A percentile compares a stretch with the other conserved stretches of the same genome.
These are phyloP conservation scores for Mimosa pudica DNA, from an alignment of 306 rosid genomes.

Conservation along the genomic window DNA sequence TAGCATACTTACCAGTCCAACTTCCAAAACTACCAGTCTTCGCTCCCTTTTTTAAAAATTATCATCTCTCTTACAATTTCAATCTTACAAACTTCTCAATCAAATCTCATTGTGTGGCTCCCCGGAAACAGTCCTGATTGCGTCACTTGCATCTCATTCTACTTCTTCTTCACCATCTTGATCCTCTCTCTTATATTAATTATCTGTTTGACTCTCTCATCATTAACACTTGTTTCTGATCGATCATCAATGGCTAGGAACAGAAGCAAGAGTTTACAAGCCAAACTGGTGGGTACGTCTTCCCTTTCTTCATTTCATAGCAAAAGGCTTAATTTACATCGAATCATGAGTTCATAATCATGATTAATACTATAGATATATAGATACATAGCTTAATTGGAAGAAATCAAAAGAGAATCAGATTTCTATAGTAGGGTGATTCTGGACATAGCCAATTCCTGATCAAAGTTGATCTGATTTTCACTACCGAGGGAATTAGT, in stretches of 20 bases:
- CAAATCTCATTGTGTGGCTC: conserved; percentile 13
- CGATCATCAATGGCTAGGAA: conserved; percentile 56
- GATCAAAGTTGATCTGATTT: not conserved
- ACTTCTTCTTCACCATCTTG: not conserved
- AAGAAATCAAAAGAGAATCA: not conserved
- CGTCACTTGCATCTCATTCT: not conserved
- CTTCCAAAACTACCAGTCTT: conserved; percentile 63
- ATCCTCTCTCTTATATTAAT: conserved; percentile 27
- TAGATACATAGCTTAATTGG: not conserved
- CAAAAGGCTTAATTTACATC: not conserved
- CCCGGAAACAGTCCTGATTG: conserved; percentile 14
- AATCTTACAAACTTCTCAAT: conserved; percentile 19
- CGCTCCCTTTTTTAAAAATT: not conserved
- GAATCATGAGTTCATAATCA: not conserved
- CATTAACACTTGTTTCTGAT: not conserved
- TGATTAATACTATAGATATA: not conserved
- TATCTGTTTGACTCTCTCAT: not conserved
- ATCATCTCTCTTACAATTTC: not conserved
- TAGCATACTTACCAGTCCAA: conserved; percentile 64
- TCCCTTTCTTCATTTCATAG: conserved; percentile 35
- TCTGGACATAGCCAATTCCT: not conserved
- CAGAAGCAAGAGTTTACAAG: conserved; percentile 80
- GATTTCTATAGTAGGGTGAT: not conserved
- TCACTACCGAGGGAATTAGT: not conserved
- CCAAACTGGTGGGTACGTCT: conserved; percentile 97